Base-by-base conservation (phyloP, 345 rosid genomes). In the Psidium guajava region DNA sequence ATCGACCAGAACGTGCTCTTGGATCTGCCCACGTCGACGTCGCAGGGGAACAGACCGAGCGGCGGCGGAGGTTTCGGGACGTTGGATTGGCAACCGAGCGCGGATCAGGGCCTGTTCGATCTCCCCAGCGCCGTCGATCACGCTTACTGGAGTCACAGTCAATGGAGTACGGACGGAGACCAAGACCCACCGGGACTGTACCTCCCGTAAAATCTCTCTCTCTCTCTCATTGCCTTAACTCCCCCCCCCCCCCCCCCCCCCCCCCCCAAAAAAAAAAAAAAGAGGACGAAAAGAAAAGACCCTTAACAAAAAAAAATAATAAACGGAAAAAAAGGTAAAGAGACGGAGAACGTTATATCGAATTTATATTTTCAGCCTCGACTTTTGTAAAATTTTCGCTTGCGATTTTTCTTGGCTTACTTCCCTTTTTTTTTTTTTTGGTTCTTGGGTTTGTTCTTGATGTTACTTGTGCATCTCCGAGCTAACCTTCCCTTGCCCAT, bases 61-160 rank as follows among this genome's bases (percentile, higher is more conserved):
- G 74, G 40, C 11, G 74, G 85, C 82, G 93, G 90, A 85, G 93
- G 92, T 49, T 95, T 93, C 85, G 98, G 92, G 36, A 85, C 92
- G 88, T 90, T 94, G 93, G 99, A 97, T 90, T 97, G 99, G 97
- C 96, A 91, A 50, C 92, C 87, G 25, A 84, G 61, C n/a, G 54
- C 54, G 40, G 96, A 93, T 90, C 97, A 92, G 55, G 90, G 88
- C 56, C 86, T 97, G 64, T 93, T 94, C 87, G 96, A 95, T 93
- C 91, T 96, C 59, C 91, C 97, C 8, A 89, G 47, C 89, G 42
- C 89, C 85, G 94, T 88, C 89, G 99, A 95, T 94, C 97, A 94
- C 83, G 88, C 93, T 7, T 95, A 94, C 94, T 97, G 99, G 99
- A 89, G 91, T 90, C 96, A 93, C 85, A 90, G 88, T 88, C 99